Evolutionary conservation across 441 rosid genomes (phyloP), one percentile per base, ranked within the genome.

Genomic region (Aquilaria agallochum): DNA sequence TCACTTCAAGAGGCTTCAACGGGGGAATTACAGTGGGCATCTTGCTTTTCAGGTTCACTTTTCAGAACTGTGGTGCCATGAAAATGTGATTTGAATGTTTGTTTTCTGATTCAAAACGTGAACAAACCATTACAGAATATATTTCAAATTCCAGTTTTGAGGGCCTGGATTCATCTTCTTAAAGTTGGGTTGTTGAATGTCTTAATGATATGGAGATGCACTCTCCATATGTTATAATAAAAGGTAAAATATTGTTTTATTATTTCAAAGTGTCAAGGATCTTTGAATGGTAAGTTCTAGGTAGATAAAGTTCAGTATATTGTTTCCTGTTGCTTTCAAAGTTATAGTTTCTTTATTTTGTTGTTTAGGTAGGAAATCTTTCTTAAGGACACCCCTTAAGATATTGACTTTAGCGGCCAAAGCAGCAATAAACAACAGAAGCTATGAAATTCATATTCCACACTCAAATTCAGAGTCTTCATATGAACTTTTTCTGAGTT

Each of bases 101-200:
- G 53, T 50, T 15, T 15, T 15, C 53, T 0, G 56, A 55, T 56
- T 59, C 58, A 56, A 69, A 60, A 34, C 40, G 4, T 34, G 5
- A 34, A 27, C 55, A 42, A 65, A 33, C 63, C 56, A 31, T 77
- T 55, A 56, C 78, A 71, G 76, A 69, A 71, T 81, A 76, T 33
- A 60, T 65, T 0, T 70, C 86, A 55, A 81, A 81, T 66, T 72
- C 83, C 34, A 65, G 80, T 70, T 81, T 74, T 9, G 89, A 34
- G 40, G 40, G 68, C 42, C 68, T 86, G 48, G 95, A 89, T 77
- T 85, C 73, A 54, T 70, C 86, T 53, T 78, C 85, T 73, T 95
- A 87, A 68, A 73, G 76, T 36, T 89, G 96, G 96, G 79, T 86
- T 59, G 82, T 83, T 50, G 82, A 87, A 27, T 94, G 87, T 84